Evolutionary conservation across 345 rosid genomes (phyloP).

Genomic region (Melastoma malabathricum): DNA sequence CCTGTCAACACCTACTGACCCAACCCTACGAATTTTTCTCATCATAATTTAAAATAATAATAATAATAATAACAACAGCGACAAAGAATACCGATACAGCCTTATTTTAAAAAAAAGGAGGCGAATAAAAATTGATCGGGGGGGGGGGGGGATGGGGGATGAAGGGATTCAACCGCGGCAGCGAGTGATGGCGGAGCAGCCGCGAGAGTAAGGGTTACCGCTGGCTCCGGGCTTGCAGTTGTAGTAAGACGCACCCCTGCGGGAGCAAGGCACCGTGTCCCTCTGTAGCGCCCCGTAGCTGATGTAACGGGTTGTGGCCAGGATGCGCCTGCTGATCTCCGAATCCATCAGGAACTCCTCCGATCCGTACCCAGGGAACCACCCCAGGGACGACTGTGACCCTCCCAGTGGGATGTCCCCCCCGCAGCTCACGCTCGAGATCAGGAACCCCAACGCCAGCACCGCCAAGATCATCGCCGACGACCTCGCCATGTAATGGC

Average conservation of each 20-base stretch:
- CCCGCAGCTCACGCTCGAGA: too few relatives aligned
- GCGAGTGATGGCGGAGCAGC: slow-evolving; percentile 76
- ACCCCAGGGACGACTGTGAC: too few relatives aligned
- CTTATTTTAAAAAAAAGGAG: neutral
- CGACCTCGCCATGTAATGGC: too few relatives aligned
- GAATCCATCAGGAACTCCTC: slow-evolving; percentile 62
- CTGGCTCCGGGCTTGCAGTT: slow-evolving; percentile 63
- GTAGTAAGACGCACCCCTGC: slow-evolving; percentile 94
- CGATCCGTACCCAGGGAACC: slow-evolving; percentile 4
- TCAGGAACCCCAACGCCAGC: too few relatives aligned
- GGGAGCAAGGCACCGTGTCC: slow-evolving; percentile 88
- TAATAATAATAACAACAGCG: neutral
- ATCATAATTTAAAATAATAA: too few relatives aligned
- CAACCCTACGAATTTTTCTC: slow-evolving; percentile 1
- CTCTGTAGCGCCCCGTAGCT: slow-evolving; percentile 90
- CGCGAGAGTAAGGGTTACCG: slow-evolving; percentile 82
- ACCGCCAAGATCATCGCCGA: too few relatives aligned
- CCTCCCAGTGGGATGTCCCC: too few relatives aligned
- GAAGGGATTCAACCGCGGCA: slow-evolving; percentile 45
- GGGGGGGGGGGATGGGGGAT: too few relatives aligned
- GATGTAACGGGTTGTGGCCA: slow-evolving; percentile 57
- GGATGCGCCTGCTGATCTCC: slow-evolving; percentile 69
- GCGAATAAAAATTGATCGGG: neutral
- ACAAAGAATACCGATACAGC: slow-evolving; percentile 12
- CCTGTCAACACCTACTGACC: neutral